These are phyloP conservation scores for Selaginella moellendorffii DNA, from an alignment of 75 land plant genomes.

Conservation along the genomic window DNA sequence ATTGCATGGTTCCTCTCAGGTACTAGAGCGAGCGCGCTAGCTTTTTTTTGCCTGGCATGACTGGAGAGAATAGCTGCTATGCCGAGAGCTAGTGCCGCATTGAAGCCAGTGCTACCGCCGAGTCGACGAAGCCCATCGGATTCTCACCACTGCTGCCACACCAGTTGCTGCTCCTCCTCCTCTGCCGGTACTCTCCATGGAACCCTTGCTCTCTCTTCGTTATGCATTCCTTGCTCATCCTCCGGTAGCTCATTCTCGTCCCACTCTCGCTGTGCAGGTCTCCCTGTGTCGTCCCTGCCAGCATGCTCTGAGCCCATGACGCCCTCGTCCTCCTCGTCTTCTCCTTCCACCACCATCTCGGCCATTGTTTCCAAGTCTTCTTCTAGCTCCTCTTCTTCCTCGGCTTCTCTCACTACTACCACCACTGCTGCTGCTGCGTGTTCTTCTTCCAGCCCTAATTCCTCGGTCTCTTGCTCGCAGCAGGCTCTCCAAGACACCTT, in stretches of 20 bases:
- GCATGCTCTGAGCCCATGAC: background rate
- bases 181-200: background rate
- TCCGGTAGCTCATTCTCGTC: background rate
- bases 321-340: background rate
- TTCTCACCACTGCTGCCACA: background rate
- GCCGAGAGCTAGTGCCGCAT: too few relatives aligned
- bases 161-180: background rate
- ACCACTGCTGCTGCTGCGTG: too few relatives aligned
- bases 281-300: constrained; percentile 1
- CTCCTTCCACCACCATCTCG: too few relatives aligned
- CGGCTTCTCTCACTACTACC: too few relatives aligned
- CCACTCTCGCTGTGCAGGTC: background rate
- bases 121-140: background rate
- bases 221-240: background rate
- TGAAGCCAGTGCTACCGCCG: too few relatives aligned
- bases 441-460: background rate
- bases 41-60: too few relatives aligned
- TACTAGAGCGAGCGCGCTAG: too few relatives aligned
- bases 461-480: constrained; percentile 1
- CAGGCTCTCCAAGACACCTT: constrained; percentile 11
- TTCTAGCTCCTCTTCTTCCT: too few relatives aligned
- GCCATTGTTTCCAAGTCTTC: too few relatives aligned
- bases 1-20: too few relatives aligned
- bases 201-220: background rate
- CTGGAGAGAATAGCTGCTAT: too few relatives aligned